Evolutionary conservation across 768 basidiomycete species (phyloP), one percentile per base, ranked within the genome.

Genomic region (Chalciporus piperatus): DNA sequence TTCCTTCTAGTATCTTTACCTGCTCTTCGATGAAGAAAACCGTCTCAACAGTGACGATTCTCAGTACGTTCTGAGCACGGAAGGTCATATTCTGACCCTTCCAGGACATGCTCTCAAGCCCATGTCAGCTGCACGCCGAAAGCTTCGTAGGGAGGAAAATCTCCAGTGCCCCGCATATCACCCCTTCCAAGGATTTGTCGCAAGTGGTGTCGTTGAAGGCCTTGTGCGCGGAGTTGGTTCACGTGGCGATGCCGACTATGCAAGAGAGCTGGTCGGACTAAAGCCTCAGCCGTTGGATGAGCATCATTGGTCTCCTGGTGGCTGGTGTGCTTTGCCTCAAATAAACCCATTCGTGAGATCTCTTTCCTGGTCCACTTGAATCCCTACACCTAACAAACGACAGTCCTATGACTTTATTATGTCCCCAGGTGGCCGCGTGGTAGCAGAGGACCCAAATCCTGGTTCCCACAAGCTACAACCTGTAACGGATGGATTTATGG

Each of bases 31-130:
- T 57, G 91, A 94, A 70, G 81, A 82, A 7, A 91, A 92, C 57
- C 76, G 76, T 0, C 62, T 94, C 22, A 83, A 92, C 60, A 70
- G 65, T 3, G 86, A 90, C 59, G 86, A 90, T 64, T 88, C 89
- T 0, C 89, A 93, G 66, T 89, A 85, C 55, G 90, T 98, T 10
- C 89, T 97, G 65, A 92, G 94, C 6, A 99, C 97, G 1, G 97
- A 98, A 68, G 97, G 96, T 0, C 97, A 99, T 64, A 78, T 92
- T 22, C 74, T 99, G 40, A 76, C 77, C 11, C 77, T 97, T 17
- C 82, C 81, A 1, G 67, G 60, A 35, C 61, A 79, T 41, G 73
- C 80, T 45, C 72, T 88, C 25, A 79, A 74, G 55, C 78, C 80
- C 8, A 70, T 80, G 33, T 82, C 87, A n/a, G 55, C 79, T 28